These are phyloP conservation scores for Venturia carpophila DNA, from an alignment of 2,329 filamentous ascomycete species.

Conservation along the genomic window DNA sequence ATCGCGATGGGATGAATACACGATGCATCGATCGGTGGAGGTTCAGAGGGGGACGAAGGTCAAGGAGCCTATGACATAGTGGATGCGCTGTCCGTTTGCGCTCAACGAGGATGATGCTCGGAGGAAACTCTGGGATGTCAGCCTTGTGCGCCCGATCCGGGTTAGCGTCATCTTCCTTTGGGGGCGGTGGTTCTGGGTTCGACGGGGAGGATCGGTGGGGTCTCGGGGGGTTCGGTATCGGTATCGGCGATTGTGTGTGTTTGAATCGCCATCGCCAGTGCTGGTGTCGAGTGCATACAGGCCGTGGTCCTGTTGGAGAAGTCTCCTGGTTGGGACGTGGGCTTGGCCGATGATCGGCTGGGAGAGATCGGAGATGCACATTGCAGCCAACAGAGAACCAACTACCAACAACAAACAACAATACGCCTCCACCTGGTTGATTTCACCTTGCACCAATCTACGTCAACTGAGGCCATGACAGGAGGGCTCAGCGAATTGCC, in stretches of 20 bases:
- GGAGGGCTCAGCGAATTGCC: too few relatives aligned
- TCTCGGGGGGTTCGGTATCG: neutral
- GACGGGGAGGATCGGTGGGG: neutral
- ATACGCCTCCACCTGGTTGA: too few relatives aligned
- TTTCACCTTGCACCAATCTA: too few relatives aligned
- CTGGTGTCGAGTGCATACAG: neutral
- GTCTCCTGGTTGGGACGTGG: neutral
- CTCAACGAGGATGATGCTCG: constrained; percentile 2
- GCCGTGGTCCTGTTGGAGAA: neutral
- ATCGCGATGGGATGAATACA: neutral
- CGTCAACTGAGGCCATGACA: too few relatives aligned
- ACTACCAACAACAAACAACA: too few relatives aligned
- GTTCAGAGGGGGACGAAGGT: neutral
- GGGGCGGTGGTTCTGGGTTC: neutral
- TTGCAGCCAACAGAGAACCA: too few relatives aligned
- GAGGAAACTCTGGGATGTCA: neutral
- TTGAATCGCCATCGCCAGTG: neutral
- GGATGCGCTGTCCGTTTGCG: neutral
- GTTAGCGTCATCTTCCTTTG: neutral
- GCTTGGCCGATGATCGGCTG: neutral
- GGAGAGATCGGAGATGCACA: neutral
- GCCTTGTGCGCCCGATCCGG: neutral
- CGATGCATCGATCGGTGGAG: neutral
- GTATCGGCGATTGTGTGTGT: neutral
- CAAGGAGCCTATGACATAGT: neutral